phyloP scores from a whole-genome alignment of 331 rosid genomes.

The Acacia pycnantha region DNA sequence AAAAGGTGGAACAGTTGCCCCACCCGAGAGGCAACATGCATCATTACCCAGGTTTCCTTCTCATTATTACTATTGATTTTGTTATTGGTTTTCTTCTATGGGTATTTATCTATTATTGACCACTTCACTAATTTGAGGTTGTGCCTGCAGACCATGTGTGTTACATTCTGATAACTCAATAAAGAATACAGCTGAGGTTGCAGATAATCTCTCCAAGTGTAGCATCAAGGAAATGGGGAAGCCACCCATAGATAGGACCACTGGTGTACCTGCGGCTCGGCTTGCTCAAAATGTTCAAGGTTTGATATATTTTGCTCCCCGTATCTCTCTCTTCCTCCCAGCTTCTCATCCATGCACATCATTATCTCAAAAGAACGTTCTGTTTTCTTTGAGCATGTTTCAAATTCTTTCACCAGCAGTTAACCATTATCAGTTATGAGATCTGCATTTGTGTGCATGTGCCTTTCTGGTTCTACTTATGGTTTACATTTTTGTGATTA shows the following conservation, averaged over 20 bases:
- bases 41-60: conserved; percentile 79
- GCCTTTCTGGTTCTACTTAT: background rate
- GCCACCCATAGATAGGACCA: conserved; percentile 61
- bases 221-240: conserved; percentile 77
- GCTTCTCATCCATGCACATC: background rate
- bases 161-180: conserved; percentile 63
- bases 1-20: conserved; percentile 77
- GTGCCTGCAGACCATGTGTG: conserved; percentile 73
- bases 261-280: conserved; percentile 56
- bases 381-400: background rate
- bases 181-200: conserved; percentile 62
- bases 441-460: background rate
- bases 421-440: background rate
- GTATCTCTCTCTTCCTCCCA: background rate
- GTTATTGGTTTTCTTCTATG: conserved; percentile 15
- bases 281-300: conserved; percentile 90
- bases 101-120: conserved; percentile 1
- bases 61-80: background rate
- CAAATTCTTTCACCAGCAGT: conserved; percentile 3
- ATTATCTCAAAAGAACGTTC: background rate
- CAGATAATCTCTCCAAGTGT: conserved; percentile 84
- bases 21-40: conserved; percentile 97
- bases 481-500: background rate
- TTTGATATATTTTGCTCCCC: conserved; percentile 22
- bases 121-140: conserved; percentile 31